Evolutionary conservation across 306 rosid genomes (phyloP).

Genomic region (Abrus pulchellus): DNA sequence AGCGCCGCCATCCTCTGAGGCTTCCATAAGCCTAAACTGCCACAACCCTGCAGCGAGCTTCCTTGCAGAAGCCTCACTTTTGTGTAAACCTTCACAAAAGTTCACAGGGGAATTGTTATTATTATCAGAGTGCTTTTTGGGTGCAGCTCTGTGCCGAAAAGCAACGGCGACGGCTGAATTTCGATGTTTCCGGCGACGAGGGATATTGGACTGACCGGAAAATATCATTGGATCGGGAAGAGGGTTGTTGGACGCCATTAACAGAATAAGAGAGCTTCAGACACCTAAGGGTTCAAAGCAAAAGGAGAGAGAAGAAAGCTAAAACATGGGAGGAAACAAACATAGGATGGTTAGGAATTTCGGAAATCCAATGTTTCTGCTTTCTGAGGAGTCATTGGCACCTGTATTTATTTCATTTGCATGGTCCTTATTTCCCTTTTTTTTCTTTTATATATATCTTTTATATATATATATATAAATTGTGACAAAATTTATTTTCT

Average conservation of each 20-base stretch:
- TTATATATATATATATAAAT: too few relatives aligned
- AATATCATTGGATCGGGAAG: slow-evolving; percentile 28
- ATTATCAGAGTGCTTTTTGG: background rate
- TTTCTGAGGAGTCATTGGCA: background rate
- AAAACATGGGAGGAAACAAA: background rate
- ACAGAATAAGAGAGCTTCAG: background rate
- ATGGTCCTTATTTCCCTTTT: background rate
- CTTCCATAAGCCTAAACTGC: slow-evolving; percentile 52
- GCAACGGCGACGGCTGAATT: background rate
- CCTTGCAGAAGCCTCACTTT: slow-evolving; percentile 58
- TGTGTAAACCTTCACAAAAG: slow-evolving; percentile 4
- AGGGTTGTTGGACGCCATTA: background rate
- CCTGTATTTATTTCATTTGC: slow-evolving; percentile 1
- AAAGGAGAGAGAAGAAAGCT: background rate
- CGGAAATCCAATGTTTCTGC: background rate
- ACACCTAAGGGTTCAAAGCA: background rate
- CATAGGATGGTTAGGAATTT: background rate
- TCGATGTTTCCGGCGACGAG: slow-evolving; percentile 44
- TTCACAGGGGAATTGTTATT: slow-evolving; percentile 11
- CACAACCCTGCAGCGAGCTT: slow-evolving; percentile 76
- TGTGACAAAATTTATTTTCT: too few relatives aligned
- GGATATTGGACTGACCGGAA: slow-evolving; percentile 35
- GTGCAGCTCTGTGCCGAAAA: slow-evolving; percentile 26
- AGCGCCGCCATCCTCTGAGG: slow-evolving; percentile 14
- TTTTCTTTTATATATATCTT: too few relatives aligned